Base-by-base conservation (phyloP, 495 filamentous ascomycete species). In the Friedmanniomyces simplex region DNA sequence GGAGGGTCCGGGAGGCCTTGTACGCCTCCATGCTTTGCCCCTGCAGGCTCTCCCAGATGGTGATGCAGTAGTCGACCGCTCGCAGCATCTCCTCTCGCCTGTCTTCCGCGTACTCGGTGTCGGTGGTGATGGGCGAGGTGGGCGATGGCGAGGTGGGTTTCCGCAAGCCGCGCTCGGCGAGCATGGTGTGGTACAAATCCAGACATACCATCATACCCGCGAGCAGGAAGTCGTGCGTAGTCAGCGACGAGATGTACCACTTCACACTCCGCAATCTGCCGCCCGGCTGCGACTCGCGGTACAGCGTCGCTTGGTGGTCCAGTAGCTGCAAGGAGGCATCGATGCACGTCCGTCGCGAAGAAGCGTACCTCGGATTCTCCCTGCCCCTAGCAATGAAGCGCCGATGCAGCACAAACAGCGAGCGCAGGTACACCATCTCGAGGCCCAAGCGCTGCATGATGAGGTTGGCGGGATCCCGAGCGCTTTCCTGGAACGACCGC, bases 181-280 rank as follows among this genome's bases (percentile, higher is more conserved):
- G 53, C 32, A 74, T 73, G 54, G 80, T 76, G 55, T 74, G 68
- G 59, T 74, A 72, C 34, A 96, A 74, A 59, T 94, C 89, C 30
- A 95, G 74, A 61, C 83, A 84, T 20, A 97, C 77, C 55, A 95
- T 82, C 88, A 95, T 96, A 1, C 88, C 86, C 0, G 88, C 89
- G 18, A 94, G 82, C 14, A 95, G 72, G 63, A 91, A 95, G 63
- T 97, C 91, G 24, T 80, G 76, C 48, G 83, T 86, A 18, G 88
- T 88, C 3, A 94, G 77, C 0, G 86, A 86, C 18, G 81, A 88
- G 50, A 91, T 81, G 68, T 85, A 87, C 77, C 79, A 89, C 63
- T 83, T 82, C 68, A 88, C 83, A 21, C 77, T 77, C 54, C 84
- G 79, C 41, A 91, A 70, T 16, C 86, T 79, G 5, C 88, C 87